Conservation (phyloP, 192 early-diverging fungal species). For the Lobosporangium transversale region DNA sequence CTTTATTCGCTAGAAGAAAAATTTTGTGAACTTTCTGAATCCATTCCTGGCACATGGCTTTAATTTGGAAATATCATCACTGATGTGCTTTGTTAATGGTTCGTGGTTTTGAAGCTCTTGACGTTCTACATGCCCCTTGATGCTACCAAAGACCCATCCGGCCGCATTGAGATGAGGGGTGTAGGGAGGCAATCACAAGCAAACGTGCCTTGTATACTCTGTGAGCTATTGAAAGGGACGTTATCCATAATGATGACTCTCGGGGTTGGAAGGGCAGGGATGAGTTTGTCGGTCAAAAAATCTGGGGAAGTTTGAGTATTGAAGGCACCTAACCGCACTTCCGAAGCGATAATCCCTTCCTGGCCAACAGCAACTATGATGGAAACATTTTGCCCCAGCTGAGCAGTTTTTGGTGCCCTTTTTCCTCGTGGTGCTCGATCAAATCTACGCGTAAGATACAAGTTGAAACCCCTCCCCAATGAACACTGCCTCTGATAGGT, state of each 20-base stretch:
- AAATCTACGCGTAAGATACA: constrained; percentile 32
- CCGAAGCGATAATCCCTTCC: constrained; percentile 2
- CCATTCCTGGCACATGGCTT: constrained; percentile 5
- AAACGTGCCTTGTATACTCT: constrained; percentile 6
- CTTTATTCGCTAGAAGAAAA: no score
- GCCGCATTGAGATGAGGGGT: constrained; percentile 19
- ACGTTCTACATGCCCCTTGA: constrained; percentile 20
- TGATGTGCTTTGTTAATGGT: constrained; percentile 6
- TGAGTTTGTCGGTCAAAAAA: constrained; percentile 2
- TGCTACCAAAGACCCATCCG: constrained; percentile 13
- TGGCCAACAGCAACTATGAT: constrained; percentile 12
- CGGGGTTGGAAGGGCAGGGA: constrained; percentile 1
- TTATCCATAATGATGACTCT: constrained; percentile 20
- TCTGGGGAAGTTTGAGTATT: constrained; percentile 4
- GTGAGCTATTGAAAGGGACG: constrained; percentile 3
- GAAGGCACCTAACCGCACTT: not conserved
- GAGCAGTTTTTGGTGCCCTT: constrained; percentile 2
- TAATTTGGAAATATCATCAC: not conserved
- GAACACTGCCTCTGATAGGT: constrained; percentile 19
- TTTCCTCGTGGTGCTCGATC: constrained; percentile 27
- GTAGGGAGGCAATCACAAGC: constrained; percentile 13
- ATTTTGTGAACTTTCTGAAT: constrained; percentile 11
- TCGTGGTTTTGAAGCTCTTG: constrained; percentile 7
- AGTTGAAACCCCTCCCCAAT: constrained; percentile 49
- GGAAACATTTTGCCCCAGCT: constrained; percentile 8